Conservation (phyloP, 164 flowering plant species). For the Chimonanthus salicifolius region DNA sequence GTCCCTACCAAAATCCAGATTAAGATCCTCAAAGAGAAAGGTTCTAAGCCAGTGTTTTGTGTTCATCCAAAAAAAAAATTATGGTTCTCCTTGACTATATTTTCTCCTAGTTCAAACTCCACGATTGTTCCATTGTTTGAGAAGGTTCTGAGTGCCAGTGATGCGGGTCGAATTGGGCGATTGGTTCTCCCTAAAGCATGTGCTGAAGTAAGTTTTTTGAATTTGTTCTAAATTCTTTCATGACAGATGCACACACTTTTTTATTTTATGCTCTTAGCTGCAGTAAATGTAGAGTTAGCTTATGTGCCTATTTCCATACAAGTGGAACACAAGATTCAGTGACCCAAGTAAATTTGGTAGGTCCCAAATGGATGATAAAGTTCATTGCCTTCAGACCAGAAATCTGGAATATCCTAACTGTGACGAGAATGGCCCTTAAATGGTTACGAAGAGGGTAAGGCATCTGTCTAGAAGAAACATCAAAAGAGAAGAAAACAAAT, state of each 20-base stretch:
- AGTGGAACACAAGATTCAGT: too few relatives aligned
- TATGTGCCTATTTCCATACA: too few relatives aligned
- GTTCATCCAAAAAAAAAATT: background rate
- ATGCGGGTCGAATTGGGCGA: conserved; percentile 98
- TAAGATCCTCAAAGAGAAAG: background rate
- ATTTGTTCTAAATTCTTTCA: conserved; percentile 1
- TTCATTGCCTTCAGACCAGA: too few relatives aligned
- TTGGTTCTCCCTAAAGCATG: conserved; percentile 98
- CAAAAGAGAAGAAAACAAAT: too few relatives aligned
- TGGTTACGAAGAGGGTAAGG: too few relatives aligned
- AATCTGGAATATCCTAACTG: too few relatives aligned
- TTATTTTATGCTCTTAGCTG: too few relatives aligned
- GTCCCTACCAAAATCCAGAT: background rate
- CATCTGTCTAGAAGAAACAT: too few relatives aligned
- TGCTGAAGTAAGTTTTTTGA: conserved; percentile 68
- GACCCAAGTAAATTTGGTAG: too few relatives aligned
- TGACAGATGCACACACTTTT: background rate
- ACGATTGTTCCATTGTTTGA: conserved; percentile 88
- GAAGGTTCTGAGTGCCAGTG: conserved; percentile 98
- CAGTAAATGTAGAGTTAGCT: too few relatives aligned
- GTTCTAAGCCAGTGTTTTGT: background rate
- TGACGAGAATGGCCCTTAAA: too few relatives aligned
- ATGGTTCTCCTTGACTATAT: conserved; percentile 34
- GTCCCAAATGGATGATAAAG: too few relatives aligned
- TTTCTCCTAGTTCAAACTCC: conserved; percentile 62